Percentiles rank a stretch among this genome's conserved stretches.
Evolutionary conservation across 2,329 filamentous ascomycete species (phyloP).

Genomic region (Thielaviopsis punctulata): DNA sequence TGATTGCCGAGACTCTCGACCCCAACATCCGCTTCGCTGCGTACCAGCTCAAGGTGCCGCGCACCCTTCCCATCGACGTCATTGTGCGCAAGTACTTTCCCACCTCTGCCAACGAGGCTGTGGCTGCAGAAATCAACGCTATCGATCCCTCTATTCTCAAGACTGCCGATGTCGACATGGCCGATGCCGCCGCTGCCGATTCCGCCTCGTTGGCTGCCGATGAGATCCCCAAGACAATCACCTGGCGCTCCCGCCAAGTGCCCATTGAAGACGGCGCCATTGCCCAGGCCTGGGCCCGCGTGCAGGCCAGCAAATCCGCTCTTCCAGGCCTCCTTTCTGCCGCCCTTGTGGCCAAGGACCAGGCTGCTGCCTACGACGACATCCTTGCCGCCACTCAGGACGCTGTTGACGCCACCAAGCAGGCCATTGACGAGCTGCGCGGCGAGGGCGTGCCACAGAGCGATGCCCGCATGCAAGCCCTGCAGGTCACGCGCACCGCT

Average conservation of each 20-base stretch:
- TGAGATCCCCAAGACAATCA: slow-evolving; percentile 54
- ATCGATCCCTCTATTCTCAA: slow-evolving; percentile 52
- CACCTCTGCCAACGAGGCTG: slow-evolving; percentile 32
- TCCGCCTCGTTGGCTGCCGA: slow-evolving; percentile 32
- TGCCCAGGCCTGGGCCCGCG: slow-evolving; percentile 61
- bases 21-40: slow-evolving; percentile 88
- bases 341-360: slow-evolving; percentile 39
- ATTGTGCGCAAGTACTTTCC: slow-evolving; percentile 71
- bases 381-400: slow-evolving; percentile 84
- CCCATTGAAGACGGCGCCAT: slow-evolving; percentile 87
- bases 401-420: slow-evolving; percentile 81
- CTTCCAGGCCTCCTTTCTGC: slow-evolving; percentile 24
- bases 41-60: slow-evolving; percentile 75
- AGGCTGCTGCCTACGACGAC: slow-evolving; percentile 76
- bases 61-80: slow-evolving; percentile 63
- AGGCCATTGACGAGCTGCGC: slow-evolving; percentile 76
- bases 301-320: slow-evolving; percentile 24
- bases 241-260: slow-evolving; percentile 73
- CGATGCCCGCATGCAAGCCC: slow-evolving; percentile 73
- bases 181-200: slow-evolving; percentile 25
- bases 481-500: slow-evolving; percentile 82
- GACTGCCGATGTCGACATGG: slow-evolving; percentile 21
- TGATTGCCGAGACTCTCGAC: slow-evolving; percentile 73
- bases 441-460: slow-evolving; percentile 70
- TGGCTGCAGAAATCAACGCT: slow-evolving; percentile 51